Base-by-base conservation (phyloP, 2,329 filamentous ascomycete genomes). In the Chalaropsis thielavioides region DNA sequence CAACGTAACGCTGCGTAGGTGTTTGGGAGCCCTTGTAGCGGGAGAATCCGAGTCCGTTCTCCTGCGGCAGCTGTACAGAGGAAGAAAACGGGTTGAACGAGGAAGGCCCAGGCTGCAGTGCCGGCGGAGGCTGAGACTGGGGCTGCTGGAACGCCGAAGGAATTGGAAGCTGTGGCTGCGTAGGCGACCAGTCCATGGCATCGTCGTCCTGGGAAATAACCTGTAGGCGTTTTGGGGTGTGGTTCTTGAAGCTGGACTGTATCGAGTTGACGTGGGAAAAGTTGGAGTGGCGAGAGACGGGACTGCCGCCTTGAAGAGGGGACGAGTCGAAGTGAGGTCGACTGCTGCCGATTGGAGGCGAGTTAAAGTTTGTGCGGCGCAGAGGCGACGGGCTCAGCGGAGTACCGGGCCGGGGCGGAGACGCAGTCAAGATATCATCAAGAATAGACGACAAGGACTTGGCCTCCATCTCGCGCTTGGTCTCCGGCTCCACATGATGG, bases 111-210 rank as follows among this genome's bases (percentile, higher is more conserved):
- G 43, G 13, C 11, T 63, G 58, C 22, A 65, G 38, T 6, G 66
- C 61, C 1, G 61, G 44, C 1, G 66, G 59, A 13, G 63, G 60
- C 19, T 51, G 46, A 51, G 35, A 38, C 8, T 11, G 40, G 11
- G 31, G 62, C 19, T 76, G 77, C 1, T 74, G 72, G 13, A 63
- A 49, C 11, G 61, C 69, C 74, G 77, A 70, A 81, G 82, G 24
- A 78, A 78, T 64, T 77, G 78, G 68, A 80, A 73, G 59, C 75
- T 73, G 58, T 17, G 77, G 77, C 65, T 76, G 74, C 0, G 81
- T 83, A 1, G 83, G 83, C 4, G 83, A 80, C 81, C 85, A 87
- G 70, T 89, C 86, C 86, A 89, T 89, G 63, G 79, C 78, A 63
- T 84, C 80, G 63, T 79, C 78, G 63, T 84, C 80, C 49, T 62